phyloP scores from a whole-genome alignment of 192 early-diverging fungal genomes.

The Powellomyces hirtus region DNA sequence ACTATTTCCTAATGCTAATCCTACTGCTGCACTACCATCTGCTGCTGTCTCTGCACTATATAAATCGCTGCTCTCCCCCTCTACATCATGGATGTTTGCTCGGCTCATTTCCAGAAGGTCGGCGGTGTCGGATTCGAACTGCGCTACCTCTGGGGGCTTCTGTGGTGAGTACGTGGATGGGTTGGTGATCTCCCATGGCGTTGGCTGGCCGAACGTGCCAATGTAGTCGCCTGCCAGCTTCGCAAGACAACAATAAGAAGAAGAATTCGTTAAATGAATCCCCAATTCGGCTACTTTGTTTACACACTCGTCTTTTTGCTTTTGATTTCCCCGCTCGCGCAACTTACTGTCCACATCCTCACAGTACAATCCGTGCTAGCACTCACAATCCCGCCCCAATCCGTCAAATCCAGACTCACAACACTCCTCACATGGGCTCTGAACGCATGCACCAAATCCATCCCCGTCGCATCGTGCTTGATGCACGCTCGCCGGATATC shows the following conservation, averaged over 20 bases:
- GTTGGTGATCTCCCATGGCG: constrained; percentile 42
- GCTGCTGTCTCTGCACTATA: neutral
- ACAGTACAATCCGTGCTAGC: constrained; percentile 46
- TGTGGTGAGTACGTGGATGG: constrained; percentile 36
- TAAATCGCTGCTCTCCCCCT: neutral
- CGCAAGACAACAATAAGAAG: neutral
- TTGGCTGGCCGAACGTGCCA: constrained; percentile 51
- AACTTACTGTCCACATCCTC: constrained; percentile 46
- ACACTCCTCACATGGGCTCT: constrained; percentile 39
- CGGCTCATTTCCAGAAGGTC: neutral
- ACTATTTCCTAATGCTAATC: neutral
- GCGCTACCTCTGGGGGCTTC: constrained; percentile 30
- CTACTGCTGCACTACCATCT: neutral
- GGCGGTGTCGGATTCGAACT: constrained; percentile 13
- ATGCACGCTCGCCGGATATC: constrained; percentile 41
- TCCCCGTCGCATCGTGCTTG: neutral
- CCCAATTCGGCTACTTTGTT: no score
- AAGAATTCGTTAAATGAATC: neutral
- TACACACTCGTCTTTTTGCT: no score
- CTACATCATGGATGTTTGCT: no score
- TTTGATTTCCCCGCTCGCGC: neutral
- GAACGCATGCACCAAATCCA: constrained; percentile 24
- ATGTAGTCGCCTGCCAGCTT: constrained; percentile 45
- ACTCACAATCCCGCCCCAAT: constrained; percentile 34
- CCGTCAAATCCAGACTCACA: constrained; percentile 29